Base-by-base conservation (phyloP, 2,329 filamentous ascomycete species). In the Verticillium albo-atrum region DNA sequence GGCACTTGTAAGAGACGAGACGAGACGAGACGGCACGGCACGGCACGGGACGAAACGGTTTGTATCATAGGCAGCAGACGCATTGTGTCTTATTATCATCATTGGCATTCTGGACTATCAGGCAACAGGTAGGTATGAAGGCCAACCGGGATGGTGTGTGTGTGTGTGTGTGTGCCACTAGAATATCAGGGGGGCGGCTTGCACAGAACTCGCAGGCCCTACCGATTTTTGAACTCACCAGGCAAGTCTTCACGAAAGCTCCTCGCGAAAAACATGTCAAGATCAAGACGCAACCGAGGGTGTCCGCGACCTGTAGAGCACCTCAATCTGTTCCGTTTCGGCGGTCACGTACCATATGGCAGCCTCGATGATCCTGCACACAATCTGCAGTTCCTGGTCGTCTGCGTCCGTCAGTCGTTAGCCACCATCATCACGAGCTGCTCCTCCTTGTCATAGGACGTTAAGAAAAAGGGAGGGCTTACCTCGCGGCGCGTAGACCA, bases 401-500 rank as follows among this genome's bases (percentile, higher is more conserved):
- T 87, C 80, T 83, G 58, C 2, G 10, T 23, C 25, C 14, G 30
- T 35, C 50, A 53, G 30, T 12, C 30, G 30, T 12, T n/a, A n/a
- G n/a, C n/a, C n/a, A n/a, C n/a, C n/a, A n/a, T n/a, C n/a, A n/a
- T n/a, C n/a, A n/a, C n/a, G n/a, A n/a, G n/a, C n/a, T n/a, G n/a
- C n/a, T n/a, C n/a, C n/a, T n/a, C n/a, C n/a, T n/a, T n/a, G n/a
- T n/a, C n/a, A n/a, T n/a, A n/a, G n/a, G n/a, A n/a, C n/a, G n/a
- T n/a, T n/a, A 51, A 62, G 53, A 51, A 50, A 53, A 50, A 42
- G 54, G 20, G 20, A 10, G 30, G 34, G 67, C 74, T 73, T 66
- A 77, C 82, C 75, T 67, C 89, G 77, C 2, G 92, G 91, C 20
- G 91, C 90, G 74, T 96, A 96, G 4, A 96, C 79, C 85, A 96